These are phyloP conservation scores for Neophaeococcomyces aloes DNA, from an alignment of 2,329 filamentous ascomycete species.

Conservation along the genomic window DNA sequence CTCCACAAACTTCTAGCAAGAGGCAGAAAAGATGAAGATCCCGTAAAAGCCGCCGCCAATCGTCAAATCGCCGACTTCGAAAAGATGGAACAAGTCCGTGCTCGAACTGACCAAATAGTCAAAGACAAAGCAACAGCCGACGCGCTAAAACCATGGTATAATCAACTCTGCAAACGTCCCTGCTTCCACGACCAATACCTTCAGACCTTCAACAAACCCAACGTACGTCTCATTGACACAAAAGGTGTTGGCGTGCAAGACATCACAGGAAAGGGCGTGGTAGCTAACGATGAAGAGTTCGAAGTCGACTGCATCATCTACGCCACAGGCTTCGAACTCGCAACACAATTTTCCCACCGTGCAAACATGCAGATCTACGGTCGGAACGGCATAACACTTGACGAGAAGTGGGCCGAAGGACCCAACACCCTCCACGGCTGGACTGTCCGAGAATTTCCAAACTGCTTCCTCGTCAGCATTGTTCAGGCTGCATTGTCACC, in stretches of 20 bases:
- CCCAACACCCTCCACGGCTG: constrained; percentile 14
- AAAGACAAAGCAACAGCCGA: constrained; percentile 30
- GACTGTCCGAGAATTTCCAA: constrained; percentile 14
- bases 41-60: constrained; percentile 6
- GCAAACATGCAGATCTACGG: constrained; percentile 22
- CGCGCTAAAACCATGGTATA: constrained; percentile 1
- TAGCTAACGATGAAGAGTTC: constrained; percentile 40
- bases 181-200: constrained; percentile 53
- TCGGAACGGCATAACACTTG: constrained; percentile 18
- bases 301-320: constrained; percentile 39
- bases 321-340: constrained; percentile 35
- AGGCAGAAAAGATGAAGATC: neutral
- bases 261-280: constrained; percentile 38
- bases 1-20: constrained; percentile 10
- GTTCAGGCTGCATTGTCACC: constrained; percentile 15
- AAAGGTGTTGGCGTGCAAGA: constrained; percentile 42
- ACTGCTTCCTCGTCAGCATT: constrained; percentile 15
- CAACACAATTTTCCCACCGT: constrained; percentile 10
- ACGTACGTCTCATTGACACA: constrained; percentile 53
- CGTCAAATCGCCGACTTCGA: constrained; percentile 16
- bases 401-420: constrained; percentile 21
- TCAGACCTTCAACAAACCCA: constrained; percentile 45
- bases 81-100: constrained; percentile 26
- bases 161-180: constrained; percentile 30
- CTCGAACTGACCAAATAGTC: constrained; percentile 43